These are phyloP conservation scores for Phytophthora niederhauseri DNA, from an alignment of 352 stramenopile genomes.

Conservation along the genomic window DNA sequence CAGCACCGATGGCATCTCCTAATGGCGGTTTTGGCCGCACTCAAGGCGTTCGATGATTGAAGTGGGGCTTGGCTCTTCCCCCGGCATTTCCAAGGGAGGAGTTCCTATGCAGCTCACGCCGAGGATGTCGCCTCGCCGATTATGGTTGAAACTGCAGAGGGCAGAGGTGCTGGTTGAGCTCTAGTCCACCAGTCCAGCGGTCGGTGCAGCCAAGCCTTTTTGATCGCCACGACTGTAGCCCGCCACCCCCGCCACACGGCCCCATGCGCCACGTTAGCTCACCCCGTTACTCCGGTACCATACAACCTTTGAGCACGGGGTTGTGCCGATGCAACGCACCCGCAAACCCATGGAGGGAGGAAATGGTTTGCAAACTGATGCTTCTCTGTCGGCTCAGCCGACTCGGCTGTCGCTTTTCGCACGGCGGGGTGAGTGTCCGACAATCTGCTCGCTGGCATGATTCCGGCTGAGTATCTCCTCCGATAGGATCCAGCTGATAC, in stretches of 20 bases:
- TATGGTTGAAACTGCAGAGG: not conserved
- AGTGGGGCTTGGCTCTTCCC: conserved; percentile 3
- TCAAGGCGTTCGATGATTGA: conserved; percentile 7
- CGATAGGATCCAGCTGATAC: conserved; percentile 12
- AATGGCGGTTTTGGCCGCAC: not conserved
- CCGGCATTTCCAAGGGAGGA: not conserved
- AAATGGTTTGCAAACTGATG: not conserved
- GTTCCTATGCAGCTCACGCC: not conserved
- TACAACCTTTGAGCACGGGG: not conserved
- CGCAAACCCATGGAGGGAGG: not conserved
- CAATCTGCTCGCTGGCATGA: conserved; percentile 12
- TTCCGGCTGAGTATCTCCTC: conserved; percentile 28
- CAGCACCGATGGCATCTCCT: not conserved
- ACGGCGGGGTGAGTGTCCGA: conserved; percentile 9
- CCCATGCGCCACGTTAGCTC: conserved; percentile 12
- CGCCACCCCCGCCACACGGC: not conserved
- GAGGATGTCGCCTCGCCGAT: not conserved
- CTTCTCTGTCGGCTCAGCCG: conserved; percentile 18
- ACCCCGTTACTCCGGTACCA: too few species aligned
- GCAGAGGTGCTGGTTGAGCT: not conserved
- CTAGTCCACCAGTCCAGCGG: not conserved
- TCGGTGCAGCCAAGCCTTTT: not conserved
- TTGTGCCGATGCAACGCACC: not conserved
- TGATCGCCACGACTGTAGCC: not conserved
- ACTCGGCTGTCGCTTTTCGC: conserved; percentile 7